These are phyloP conservation scores for Odontarrhena argentea DNA, from an alignment of 345 rosid genomes.

Conservation along the genomic window DNA sequence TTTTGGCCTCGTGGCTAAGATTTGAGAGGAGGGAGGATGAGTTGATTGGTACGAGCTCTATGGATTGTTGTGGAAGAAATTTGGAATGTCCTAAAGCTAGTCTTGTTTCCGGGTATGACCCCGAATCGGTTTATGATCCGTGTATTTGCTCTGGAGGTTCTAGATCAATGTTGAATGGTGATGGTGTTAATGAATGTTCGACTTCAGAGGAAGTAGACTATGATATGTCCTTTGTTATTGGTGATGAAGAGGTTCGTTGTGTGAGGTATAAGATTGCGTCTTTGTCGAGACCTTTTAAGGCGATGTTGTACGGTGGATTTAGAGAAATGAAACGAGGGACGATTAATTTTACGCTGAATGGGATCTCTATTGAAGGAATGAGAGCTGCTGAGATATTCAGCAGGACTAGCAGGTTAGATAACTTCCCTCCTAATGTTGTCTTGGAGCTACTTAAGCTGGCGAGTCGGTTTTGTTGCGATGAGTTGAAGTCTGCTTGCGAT, in stretches of 20 bases:
- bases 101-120: slow-evolving; percentile 69
- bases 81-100: slow-evolving; percentile 87
- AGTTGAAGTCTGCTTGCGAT: slow-evolving; percentile 81
- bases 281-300: slow-evolving; percentile 67
- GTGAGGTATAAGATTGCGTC: slow-evolving; percentile 66
- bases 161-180: slow-evolving; percentile 37
- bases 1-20: slow-evolving; percentile 82
- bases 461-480: slow-evolving; percentile 80
- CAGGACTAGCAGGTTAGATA: slow-evolving; percentile 58
- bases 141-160: slow-evolving; percentile 60
- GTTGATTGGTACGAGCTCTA: slow-evolving; percentile 64
- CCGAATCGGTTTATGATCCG: slow-evolving; percentile 65
- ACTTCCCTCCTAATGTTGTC: slow-evolving; percentile 52
- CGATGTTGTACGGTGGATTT: slow-evolving; percentile 82
- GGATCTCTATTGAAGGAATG: slow-evolving; percentile 69
- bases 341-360: slow-evolving; percentile 70
- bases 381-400: slow-evolving; percentile 72
- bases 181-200: slow-evolving; percentile 58
- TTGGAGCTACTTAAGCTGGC: slow-evolving; percentile 84
- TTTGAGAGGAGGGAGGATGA: slow-evolving; percentile 97
- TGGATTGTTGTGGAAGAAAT: slow-evolving; percentile 86
- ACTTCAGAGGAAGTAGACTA: slow-evolving; percentile 67
- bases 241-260: slow-evolving; percentile 78
- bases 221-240: slow-evolving; percentile 77
- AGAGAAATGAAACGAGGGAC: slow-evolving; percentile 65